Base-by-base conservation (phyloP, 1,284 basidiomycete genomes). In the Quambalaria eucalypti region DNA sequence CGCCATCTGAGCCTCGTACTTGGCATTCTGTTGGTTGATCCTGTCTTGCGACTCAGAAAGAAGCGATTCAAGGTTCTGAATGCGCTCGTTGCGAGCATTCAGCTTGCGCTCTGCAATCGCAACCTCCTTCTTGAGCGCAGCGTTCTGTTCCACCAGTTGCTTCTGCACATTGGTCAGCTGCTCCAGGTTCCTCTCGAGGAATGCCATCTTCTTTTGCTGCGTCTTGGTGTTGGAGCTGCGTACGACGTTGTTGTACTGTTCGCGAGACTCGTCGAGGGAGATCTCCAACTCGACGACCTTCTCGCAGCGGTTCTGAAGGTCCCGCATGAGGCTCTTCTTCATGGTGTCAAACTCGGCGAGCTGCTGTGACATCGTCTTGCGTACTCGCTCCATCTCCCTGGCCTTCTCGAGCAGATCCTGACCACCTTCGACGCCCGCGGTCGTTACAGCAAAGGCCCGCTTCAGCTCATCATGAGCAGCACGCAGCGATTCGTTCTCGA, bases 221-320 rank as follows among this genome's bases (percentile, higher is more conserved):
- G 92, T 88, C 77, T 95, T 91, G 77, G 88, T 90, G 77, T 97
- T 96, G 79, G 91, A 93, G 74, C 92, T 93, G 61, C 91, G 86
- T 65, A 97, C 90, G 52, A 99, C 90, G 69, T 95, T 93, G 80
- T 92, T 93, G 80, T 98, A 99, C 76, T 98, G 92, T 78, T 99
- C 95, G 77, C 90, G 90, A 77, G 95, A 90, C 76, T 98, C 95
- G 75, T 99, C 95, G 39, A 99, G 80, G 76, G 97, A 93, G 67
- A 99, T 97, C 78, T 99, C 95, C 48, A 99, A 84, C 78, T 98
- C 95, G 56, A 99, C 93, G 42, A 99, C 92, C 85, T 98, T 98
- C 81, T 99, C 95, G 77, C 95, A 99, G 46, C 95, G 90, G 78
- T 98, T 96, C 80, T 97, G 95, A 64, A 99, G 80, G 80, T 98